These are phyloP conservation scores for Mallotus repandus DNA, from an alignment of 441 rosid genomes.

Conservation along the genomic window DNA sequence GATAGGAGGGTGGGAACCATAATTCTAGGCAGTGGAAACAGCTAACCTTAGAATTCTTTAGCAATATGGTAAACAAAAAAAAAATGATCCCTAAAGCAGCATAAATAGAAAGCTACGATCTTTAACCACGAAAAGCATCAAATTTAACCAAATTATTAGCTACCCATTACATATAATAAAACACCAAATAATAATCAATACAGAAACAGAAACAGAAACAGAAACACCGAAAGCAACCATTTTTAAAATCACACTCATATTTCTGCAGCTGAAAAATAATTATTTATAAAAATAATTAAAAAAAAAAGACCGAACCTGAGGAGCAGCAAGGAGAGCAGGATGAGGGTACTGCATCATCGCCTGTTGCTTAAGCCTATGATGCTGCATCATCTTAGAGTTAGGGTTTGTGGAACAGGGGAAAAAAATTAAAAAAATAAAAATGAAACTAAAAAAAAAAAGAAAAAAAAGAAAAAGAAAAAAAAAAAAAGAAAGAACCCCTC, in stretches of 20 bases:
- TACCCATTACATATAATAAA: too few species aligned
- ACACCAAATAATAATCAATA: neutral
- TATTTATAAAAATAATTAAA: neutral
- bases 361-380: conserved; percentile 52
- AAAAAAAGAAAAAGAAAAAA: neutral
- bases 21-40: too few species aligned
- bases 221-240: too few species aligned
- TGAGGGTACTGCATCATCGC: conserved; percentile 58
- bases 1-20: neutral
- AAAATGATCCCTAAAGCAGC: too few species aligned
- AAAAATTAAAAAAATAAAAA: neutral
- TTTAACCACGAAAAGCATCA: too few species aligned
- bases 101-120: too few species aligned
- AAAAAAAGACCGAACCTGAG: conserved; percentile 40
- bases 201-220: neutral
- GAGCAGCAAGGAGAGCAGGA: conserved; percentile 47
- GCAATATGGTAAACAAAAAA: too few species aligned
- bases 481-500: conserved; percentile 23
- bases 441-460: neutral
- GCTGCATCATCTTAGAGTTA: conserved; percentile 35
- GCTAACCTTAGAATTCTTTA: too few species aligned
- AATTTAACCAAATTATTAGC: too few species aligned
- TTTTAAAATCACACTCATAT: too few species aligned
- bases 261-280: too few species aligned
- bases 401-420: neutral